Conservation (phyloP, 148 eudicot genomes). For the Cornus florida region DNA sequence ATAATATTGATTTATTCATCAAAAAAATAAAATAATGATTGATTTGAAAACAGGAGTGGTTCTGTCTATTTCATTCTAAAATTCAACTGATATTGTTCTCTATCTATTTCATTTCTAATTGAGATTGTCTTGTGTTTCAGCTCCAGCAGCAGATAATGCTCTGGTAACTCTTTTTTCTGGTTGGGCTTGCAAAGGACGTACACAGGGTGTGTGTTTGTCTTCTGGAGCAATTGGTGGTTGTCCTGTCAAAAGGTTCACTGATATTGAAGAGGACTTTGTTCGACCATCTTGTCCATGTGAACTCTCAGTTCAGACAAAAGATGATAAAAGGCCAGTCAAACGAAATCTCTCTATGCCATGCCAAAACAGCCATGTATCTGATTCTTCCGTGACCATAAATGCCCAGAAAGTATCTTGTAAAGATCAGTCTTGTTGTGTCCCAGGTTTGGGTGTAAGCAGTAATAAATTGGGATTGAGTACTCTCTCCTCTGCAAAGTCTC, state of each 20-base stretch:
- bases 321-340: conserved; percentile 46
- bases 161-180: conserved; percentile 92
- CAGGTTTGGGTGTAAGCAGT: conserved; percentile 76
- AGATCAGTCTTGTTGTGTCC: conserved; percentile 80
- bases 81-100: too few relatives aligned
- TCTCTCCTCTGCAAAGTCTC: conserved; percentile 66
- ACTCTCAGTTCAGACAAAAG: conserved; percentile 27
- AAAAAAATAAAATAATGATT: too few relatives aligned
- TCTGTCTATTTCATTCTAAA: too few relatives aligned
- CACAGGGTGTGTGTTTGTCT: conserved; percentile 59
- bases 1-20: not conserved
- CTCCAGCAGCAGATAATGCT: conserved; percentile 76
- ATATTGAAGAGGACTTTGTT: conserved; percentile 38
- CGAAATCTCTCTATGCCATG: conserved; percentile 33
- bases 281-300: conserved; percentile 38
- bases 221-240: conserved; percentile 73
- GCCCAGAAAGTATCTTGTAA: conserved; percentile 38
- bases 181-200: conserved; percentile 93
- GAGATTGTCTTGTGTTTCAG: conserved; percentile 42
- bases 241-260: conserved; percentile 50
- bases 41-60: not conserved
- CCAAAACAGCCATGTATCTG: conserved; percentile 22
- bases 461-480: conserved; percentile 51
- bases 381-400: conserved; percentile 28
- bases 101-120: conserved; percentile 8